These are phyloP conservation scores for Rhodotorula sp. DNA, from an alignment of 1,284 basidiomycete genomes.

Conservation along the genomic window DNA sequence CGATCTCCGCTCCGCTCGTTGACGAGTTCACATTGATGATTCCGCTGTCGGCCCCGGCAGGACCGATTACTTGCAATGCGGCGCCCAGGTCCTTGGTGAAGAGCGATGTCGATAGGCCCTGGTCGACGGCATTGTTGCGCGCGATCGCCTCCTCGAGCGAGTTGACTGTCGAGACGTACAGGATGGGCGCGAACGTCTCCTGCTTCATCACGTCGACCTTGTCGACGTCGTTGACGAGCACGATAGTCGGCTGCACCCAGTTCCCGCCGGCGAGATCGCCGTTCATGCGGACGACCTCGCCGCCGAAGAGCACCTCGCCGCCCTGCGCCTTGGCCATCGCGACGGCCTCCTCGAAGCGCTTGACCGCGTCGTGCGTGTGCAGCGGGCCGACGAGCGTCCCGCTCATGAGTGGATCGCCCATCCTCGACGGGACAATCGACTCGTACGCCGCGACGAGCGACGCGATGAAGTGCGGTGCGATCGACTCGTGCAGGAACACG, in stretches of 20 bases:
- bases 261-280: conserved; percentile 66
- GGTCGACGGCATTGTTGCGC: conserved; percentile 90
- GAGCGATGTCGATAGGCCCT: conserved; percentile 82
- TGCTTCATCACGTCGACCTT: conserved; percentile 70
- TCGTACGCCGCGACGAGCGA: conserved; percentile 72
- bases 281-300: conserved; percentile 56
- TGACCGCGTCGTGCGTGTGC: conserved; percentile 70
- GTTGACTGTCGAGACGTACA: conserved; percentile 86
- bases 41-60: conserved; percentile 40
- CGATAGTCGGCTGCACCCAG: conserved; percentile 85
- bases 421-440: conserved; percentile 57
- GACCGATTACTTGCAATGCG: conserved; percentile 83
- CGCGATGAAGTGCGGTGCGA: conserved; percentile 74
- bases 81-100: conserved; percentile 83
- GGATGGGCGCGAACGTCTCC: conserved; percentile 83
- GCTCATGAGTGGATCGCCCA: conserved; percentile 77
- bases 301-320: conserved; percentile 76
- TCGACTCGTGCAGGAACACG: conserved; percentile 78
- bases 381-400: conserved; percentile 82
- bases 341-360: conserved; percentile 67
- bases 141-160: conserved; percentile 84
- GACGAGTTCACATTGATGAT: conserved; percentile 77
- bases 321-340: conserved; percentile 65
- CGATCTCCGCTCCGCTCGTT: conserved; percentile 82
- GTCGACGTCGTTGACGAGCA: conserved; percentile 52